These are phyloP conservation scores for Aspergillus proliferans DNA, from an alignment of 2,329 filamentous ascomycete species.

Conservation along the genomic window DNA sequence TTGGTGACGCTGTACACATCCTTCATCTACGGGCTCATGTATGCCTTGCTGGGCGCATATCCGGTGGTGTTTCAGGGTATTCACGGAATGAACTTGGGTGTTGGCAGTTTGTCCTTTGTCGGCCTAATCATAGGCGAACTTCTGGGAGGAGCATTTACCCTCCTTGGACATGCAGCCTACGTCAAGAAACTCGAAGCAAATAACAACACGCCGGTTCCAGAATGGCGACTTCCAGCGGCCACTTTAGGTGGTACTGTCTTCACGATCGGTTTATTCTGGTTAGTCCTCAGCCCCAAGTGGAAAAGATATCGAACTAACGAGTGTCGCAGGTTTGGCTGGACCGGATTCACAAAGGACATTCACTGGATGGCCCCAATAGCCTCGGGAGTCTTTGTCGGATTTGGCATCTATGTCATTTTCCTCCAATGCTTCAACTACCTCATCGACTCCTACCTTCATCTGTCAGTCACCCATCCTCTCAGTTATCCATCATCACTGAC, in stretches of 20 bases:
- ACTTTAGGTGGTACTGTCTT: constrained; percentile 29
- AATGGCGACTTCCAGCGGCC: constrained; percentile 27
- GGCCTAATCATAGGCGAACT: constrained; percentile 26
- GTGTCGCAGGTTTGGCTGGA: constrained; percentile 24
- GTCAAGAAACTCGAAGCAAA: constrained; percentile 24
- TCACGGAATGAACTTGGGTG: constrained; percentile 25
- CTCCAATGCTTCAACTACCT: constrained; percentile 33
- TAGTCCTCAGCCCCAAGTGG: not conserved
- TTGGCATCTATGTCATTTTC: constrained; percentile 29
- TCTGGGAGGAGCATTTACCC: constrained; percentile 20
- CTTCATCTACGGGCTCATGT: constrained; percentile 28
- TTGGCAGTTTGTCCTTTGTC: constrained; percentile 25
- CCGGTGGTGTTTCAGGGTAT: constrained; percentile 25
- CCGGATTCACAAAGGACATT: constrained; percentile 24
- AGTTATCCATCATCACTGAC: constrained; percentile 1
- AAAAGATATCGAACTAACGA: not conserved
- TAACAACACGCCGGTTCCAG: constrained; percentile 23
- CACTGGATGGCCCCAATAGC: constrained; percentile 33
- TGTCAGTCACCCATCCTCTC: constrained; percentile 24
- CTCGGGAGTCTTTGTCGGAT: constrained; percentile 26
- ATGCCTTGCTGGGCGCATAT: constrained; percentile 24
- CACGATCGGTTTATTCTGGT: constrained; percentile 32
- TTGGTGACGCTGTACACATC: constrained; percentile 27
- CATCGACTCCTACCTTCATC: constrained; percentile 34
- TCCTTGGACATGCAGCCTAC: constrained; percentile 22